Base-by-base conservation (phyloP, 345 rosid genomes). In the Sonneratia alba region DNA sequence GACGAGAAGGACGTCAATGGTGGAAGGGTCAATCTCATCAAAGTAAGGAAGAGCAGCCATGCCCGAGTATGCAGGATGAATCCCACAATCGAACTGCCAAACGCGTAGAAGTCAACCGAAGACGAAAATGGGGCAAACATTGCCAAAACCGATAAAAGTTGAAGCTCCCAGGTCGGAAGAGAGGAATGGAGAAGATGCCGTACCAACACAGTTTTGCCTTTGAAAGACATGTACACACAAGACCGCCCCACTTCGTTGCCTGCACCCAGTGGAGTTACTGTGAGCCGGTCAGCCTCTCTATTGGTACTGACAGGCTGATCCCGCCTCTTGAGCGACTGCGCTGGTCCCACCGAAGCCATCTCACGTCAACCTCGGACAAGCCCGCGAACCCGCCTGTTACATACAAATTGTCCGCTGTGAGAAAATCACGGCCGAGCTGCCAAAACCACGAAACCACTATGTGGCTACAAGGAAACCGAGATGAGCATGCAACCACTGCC, bases 181-280 rank as follows among this genome's bases (percentile, higher is more conserved):
- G 37, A 4, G 47, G 24, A 27, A 8, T 5, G 19, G 9, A 9
- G 36, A 13, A 21, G 49, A 36, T 21, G 59, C 49, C 15, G n/a
- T 68, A 93, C 98, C 87, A 89, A 68, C 13, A 89, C 76, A 15
- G 80, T 93, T 77, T 91, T 93, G 70, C 96, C 93, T 74, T 91
- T 87, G 72, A 82, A 93, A 45, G 94, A 85, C 98, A 93, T 91
- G 83, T 91, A 89, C 0, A 84, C 90, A 48, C 97, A 93, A 19
- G 98, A 93, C 21, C 97, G 87, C 27, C 98, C 98, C 45, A 93
- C 97, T 88, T 93, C 97, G 76, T 70, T 93, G 49, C 98, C 97
- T 0, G 97, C 98, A 6, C 98, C 98, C 45, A 93, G 71, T 38
- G 98, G 98, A 21, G 87, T 91, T 12, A 94, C 64, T 65, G 79